Evolutionary conservation across 306 rosid genomes (phyloP), one percentile per base, ranked within the genome.

Genomic region (Parietaria judaica): DNA sequence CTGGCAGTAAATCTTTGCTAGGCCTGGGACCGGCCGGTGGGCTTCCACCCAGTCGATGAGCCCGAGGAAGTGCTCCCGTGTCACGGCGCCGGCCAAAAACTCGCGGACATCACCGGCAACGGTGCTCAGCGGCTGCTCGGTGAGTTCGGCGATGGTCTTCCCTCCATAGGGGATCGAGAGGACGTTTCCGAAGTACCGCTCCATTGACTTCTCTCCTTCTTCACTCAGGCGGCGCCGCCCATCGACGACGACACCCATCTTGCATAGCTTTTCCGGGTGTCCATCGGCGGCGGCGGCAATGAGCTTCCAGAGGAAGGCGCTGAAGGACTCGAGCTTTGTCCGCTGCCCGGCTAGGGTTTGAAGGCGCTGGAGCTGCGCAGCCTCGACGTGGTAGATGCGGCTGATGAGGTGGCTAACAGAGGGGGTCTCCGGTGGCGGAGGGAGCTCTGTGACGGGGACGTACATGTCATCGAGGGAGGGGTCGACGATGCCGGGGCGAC

Each of bases 1-100:
- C 0, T 36, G 10, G 4, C 72, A 14, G 56, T 81, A 81, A 38
- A 86, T 78, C 56, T 58, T 73, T 0, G 95, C 72, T 63, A 86
- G 10, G 0, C 75, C 80, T 0, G 68, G 73, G 2, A 67, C 63
- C 1, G 97, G 97, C 0, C 89, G 75, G 8, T 77, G 84, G 2
- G 76, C 75, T 78, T 89, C 96, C 55, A 83, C 89, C 96, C 96
- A 89, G 58, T 89, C 96, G 36, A 89, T 76, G 0, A 86, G 77
- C 8, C 91, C 84, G 10, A 86, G 54, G 67, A 89, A 89, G 48
- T 89, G 97, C 11, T 83, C 91, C 55, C 78, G 58, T 0, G 70
- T 82, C 12, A 61, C 65, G 0, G 87, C 86, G 8, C 3, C 37
- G 4, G 38, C 37, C 51, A 86, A 53, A 8, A 86, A 74, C 3